A percentile compares a stretch with the other conserved stretches of the same genome.
Conservation (phyloP, 176 grass and related monocot species). For the Alopecurus myosuroides region DNA sequence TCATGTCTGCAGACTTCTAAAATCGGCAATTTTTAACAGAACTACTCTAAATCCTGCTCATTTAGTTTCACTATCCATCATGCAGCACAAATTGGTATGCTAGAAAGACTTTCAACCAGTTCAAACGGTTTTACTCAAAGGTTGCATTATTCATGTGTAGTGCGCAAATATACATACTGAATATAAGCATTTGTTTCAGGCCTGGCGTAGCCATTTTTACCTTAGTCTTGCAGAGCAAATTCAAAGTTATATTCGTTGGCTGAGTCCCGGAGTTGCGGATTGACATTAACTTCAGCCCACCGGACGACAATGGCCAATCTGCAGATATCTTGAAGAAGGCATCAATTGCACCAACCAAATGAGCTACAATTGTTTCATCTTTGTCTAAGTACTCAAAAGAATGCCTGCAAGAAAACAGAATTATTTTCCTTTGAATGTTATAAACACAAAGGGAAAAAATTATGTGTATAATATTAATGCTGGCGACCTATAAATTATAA, state of each 20-base stretch:
- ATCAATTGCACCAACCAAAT: slow-evolving; percentile 75
- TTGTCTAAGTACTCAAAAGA: slow-evolving; percentile 77
- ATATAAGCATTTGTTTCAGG: not conserved
- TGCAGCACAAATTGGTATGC: not conserved
- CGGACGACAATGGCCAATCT: slow-evolving; percentile 72
- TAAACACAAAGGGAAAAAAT: not conserved
- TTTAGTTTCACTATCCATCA: not conserved
- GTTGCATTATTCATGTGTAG: not conserved
- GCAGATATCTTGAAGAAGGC: slow-evolving; percentile 66
- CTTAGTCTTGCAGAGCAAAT: slow-evolving; percentile 64
- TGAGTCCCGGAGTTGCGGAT: slow-evolving; percentile 37
- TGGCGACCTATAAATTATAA: not conserved
- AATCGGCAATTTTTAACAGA: not conserved
- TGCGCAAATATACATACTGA: not conserved
- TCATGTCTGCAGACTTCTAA: not conserved
- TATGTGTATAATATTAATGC: not conserved
- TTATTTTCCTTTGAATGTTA: not conserved
- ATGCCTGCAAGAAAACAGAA: slow-evolving; percentile 52
- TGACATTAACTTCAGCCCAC: slow-evolving; percentile 58
- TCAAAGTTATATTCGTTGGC: slow-evolving; percentile 46
- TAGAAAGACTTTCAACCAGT: not conserved
- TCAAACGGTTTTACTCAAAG: not conserved
- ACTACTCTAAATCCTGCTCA: not conserved
- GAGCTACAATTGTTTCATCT: slow-evolving; percentile 62
- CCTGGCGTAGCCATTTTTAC: slow-evolving; percentile 34